Evolutionary conservation across 2,329 filamentous ascomycete species (phyloP).

Genomic region (Venturiaceae sp.): DNA sequence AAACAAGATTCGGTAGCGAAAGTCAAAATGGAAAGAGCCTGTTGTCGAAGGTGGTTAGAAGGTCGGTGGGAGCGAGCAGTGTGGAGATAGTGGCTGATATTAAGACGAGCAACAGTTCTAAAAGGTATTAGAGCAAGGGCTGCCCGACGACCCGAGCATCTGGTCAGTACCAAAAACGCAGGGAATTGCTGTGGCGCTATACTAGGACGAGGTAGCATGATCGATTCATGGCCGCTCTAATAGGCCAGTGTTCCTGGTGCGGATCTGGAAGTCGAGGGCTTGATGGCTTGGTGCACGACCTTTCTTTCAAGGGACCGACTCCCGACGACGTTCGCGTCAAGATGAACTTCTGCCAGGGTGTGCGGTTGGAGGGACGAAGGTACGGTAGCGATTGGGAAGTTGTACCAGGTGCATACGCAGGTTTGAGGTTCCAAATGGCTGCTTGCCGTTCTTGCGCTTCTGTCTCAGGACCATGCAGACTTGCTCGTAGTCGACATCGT

Average conservation of each 20-base stretch:
- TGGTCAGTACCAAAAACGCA: background rate
- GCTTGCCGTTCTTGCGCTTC: background rate
- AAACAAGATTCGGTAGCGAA: background rate
- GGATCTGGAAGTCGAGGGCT: background rate
- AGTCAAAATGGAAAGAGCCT: background rate
- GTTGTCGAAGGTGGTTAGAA: background rate
- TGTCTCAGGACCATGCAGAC: background rate
- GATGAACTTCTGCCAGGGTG: background rate
- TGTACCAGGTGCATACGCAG: background rate
- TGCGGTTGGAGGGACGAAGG: background rate
- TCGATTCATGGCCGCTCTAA: background rate
- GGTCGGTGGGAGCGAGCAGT: background rate
- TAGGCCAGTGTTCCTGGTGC: background rate
- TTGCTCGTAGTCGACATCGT: background rate
- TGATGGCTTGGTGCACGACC: background rate
- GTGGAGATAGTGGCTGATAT: background rate
- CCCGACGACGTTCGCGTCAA: background rate
- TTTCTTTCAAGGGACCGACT: background rate
- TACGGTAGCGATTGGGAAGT: background rate
- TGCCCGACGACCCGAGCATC: background rate
- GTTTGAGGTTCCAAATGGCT: background rate
- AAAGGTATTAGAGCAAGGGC: background rate
- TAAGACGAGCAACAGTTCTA: too few relatives aligned
- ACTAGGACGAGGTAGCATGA: background rate
- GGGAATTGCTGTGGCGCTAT: background rate